phyloP scores from a whole-genome alignment of 2,329 filamentous ascomycete genomes.

The Fusarium sp. region DNA sequence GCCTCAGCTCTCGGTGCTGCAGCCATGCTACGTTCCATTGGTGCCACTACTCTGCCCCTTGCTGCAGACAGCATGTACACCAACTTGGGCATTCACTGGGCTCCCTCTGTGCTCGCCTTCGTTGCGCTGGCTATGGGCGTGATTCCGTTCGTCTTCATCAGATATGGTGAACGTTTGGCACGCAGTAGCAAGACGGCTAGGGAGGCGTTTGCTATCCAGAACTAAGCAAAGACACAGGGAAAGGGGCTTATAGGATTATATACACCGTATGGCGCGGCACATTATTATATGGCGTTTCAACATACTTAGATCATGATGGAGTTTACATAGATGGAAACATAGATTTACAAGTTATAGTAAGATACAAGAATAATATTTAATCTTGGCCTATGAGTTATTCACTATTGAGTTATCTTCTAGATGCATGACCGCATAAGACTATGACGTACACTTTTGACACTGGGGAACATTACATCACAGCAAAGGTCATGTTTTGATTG shows the following conservation, averaged over 20 bases:
- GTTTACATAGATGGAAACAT: conserved; percentile 8
- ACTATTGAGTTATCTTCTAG: too few relatives aligned
- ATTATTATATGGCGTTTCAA: not conserved
- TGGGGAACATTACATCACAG: conserved; percentile 1
- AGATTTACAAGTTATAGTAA: not conserved
- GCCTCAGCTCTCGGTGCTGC: conserved; percentile 54
- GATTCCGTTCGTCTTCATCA: conserved; percentile 53
- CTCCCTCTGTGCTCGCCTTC: conserved; percentile 53
- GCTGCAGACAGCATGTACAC: conserved; percentile 52
- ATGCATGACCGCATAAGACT: too few relatives aligned
- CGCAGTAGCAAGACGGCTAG: conserved; percentile 48
- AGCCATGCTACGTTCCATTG: conserved; percentile 52
- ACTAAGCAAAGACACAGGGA: not conserved
- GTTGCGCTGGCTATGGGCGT: conserved; percentile 50
- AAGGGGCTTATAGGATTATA: not conserved
- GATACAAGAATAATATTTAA: conserved; percentile 1
- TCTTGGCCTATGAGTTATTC: not conserved
- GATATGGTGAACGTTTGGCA: conserved; percentile 50
- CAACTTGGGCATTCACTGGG: conserved; percentile 53
- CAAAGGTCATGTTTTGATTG: conserved; percentile 18
- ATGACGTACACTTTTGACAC: too few relatives aligned
- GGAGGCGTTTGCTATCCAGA: conserved; percentile 41
- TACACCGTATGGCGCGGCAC: not conserved
- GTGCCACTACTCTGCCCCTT: conserved; percentile 52
- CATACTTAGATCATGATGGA: conserved; percentile 3